Evolutionary conservation across 257 asterid genomes (phyloP).

Genomic region (Nicotiana knightiana): DNA sequence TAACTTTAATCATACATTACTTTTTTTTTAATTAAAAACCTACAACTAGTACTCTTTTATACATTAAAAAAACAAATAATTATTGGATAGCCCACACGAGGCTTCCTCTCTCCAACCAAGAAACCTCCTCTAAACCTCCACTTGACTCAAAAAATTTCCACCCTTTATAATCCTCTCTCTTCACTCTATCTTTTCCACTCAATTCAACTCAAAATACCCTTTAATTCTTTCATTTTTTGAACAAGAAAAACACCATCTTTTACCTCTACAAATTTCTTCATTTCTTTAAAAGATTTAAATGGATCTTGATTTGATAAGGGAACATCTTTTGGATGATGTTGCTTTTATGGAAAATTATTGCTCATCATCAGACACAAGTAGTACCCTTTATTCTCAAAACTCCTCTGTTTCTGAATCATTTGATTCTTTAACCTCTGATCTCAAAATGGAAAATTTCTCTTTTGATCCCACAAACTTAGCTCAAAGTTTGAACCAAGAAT

Average conservation of each 20-base stretch:
- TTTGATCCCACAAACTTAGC: neutral
- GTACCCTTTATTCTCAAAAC: slow-evolving; percentile 8
- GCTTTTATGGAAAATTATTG: neutral
- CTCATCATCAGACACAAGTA: neutral
- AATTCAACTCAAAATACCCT: neutral
- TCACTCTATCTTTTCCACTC: slow-evolving; percentile 11
- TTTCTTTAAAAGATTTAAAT: neutral
- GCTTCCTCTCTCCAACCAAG: slow-evolving; percentile 1
- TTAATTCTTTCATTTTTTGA: neutral
- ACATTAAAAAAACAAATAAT: neutral
- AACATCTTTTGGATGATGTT: slow-evolving; percentile 16
- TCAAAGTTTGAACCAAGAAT: neutral
- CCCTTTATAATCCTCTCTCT: slow-evolving; percentile 6
- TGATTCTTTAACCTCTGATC: neutral
- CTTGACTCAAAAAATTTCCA: neutral
- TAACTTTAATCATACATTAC: neutral
- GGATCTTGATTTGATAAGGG: slow-evolving; percentile 15
- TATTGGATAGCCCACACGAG: neutral
- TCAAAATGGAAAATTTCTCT: neutral
- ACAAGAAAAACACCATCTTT: no score
- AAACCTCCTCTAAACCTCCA: neutral
- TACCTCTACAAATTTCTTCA: no score
- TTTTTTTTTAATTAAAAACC: neutral
- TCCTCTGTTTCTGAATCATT: neutral
- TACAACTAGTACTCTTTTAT: neutral